Percentiles rank a stretch among this genome's conserved stretches.
phyloP scores from a whole-genome alignment of 2,329 filamentous ascomycete species.

The Alternaria dauci region DNA sequence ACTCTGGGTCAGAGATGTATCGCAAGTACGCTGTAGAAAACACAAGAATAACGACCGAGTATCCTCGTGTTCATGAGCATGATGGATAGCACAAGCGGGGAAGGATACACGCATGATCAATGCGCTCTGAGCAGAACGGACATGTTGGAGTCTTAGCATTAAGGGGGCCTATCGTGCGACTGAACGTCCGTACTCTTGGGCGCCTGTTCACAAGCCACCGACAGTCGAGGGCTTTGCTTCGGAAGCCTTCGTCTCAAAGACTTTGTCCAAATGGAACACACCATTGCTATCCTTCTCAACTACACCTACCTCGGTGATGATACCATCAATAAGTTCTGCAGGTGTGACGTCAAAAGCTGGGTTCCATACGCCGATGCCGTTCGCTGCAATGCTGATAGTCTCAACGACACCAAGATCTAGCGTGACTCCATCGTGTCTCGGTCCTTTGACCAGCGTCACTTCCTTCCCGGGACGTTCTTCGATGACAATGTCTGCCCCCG shows the following conservation, averaged over 20 bases:
- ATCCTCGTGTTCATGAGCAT: not conserved
- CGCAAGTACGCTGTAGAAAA: not conserved
- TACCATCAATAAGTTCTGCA: conserved; percentile 84
- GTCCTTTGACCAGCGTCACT: conserved; percentile 84
- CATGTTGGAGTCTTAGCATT: not conserved
- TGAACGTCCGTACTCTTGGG: not conserved
- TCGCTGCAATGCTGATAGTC: conserved; percentile 79
- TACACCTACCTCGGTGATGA: conserved; percentile 91
- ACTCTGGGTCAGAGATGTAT: too few relatives aligned
- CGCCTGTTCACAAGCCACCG: conserved; percentile 38
- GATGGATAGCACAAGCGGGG: not conserved
- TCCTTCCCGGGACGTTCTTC: conserved; percentile 85
- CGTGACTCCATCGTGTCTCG: conserved; percentile 69
- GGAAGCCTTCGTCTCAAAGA: conserved; percentile 48
- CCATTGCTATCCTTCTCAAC: conserved; percentile 79
- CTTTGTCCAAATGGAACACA: conserved; percentile 66
- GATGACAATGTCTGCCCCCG: conserved; percentile 83
- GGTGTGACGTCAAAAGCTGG: conserved; percentile 97
- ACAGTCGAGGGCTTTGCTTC: conserved; percentile 43
- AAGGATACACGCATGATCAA: not conserved
- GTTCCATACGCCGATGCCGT: conserved; percentile 89
- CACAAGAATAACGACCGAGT: conserved; percentile 1
- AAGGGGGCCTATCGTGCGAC: not conserved
- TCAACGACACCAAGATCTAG: conserved; percentile 71
- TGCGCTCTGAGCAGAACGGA: not conserved